Percentiles rank a stretch among this genome's conserved stretches.
Conservation (phyloP, 2,329 filamentous ascomycete species). For the Curvularia eragrostidis region DNA sequence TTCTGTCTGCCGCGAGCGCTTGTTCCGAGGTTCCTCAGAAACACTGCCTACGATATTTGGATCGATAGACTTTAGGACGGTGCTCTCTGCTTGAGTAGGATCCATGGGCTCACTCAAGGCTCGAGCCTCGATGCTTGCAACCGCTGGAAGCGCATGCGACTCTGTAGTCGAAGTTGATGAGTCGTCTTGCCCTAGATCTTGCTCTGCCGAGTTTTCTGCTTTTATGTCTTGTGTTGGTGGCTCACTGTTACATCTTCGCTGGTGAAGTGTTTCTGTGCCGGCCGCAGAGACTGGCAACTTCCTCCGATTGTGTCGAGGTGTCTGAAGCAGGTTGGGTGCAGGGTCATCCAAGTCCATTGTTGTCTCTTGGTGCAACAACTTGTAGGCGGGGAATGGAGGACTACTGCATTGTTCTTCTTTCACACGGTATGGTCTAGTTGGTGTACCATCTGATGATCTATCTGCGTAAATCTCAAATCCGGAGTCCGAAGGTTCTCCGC, state of each 20-base stretch:
- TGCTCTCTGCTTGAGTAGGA: constrained; percentile 3
- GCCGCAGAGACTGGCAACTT: constrained; percentile 17
- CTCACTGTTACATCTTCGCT: constrained; percentile 40
- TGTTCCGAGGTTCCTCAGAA: constrained; percentile 25
- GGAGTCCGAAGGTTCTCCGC: constrained; percentile 24
- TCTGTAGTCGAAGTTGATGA: not conserved
- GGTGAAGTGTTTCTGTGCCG: constrained; percentile 22
- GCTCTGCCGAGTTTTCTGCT: constrained; percentile 12
- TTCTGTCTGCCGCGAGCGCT: constrained; percentile 27
- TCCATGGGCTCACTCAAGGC: constrained; percentile 31
- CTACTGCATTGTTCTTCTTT: constrained; percentile 52
- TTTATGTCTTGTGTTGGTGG: constrained; percentile 33
- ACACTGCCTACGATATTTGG: constrained; percentile 30
- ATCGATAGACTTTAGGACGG: constrained; percentile 34
- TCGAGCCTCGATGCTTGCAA: constrained; percentile 22
- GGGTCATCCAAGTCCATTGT: constrained; percentile 55
- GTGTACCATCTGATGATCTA: constrained; percentile 39
- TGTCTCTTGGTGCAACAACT: constrained; percentile 47
- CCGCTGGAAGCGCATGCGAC: not conserved
- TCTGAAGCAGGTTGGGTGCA: constrained; percentile 36
- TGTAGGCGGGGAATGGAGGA: constrained; percentile 23
- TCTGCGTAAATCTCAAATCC: constrained; percentile 29
- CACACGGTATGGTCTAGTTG: constrained; percentile 43
- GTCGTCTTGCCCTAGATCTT: not conserved
- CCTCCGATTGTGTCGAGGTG: constrained; percentile 35